Evolutionary conservation across 805 yeast genomes (phyloP), one percentile per base, ranked within the genome.

Genomic region (Lipomyces sp.): DNA sequence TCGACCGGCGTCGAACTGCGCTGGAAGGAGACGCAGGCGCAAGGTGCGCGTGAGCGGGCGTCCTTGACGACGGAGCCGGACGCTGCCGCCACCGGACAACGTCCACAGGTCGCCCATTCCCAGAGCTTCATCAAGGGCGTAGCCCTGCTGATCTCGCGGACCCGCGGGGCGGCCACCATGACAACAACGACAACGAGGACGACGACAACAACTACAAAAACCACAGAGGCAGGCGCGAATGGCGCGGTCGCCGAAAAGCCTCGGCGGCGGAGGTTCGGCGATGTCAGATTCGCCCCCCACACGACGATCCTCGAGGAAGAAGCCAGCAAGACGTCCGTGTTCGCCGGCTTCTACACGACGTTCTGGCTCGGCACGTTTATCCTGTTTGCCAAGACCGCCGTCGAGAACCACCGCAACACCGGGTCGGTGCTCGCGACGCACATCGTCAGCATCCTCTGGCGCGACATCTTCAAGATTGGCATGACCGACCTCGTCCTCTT

Each of bases 261-360:
- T 23, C 71, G 71, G 55, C 66, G 76, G 26, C 80, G 83, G 2
- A 72, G 77, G 47, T 80, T 81, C 61, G 74, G 75, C 3, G 86
- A 82, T 63, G 71, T 79, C 19, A 71, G 71, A 23, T 80, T 81
- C 58, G 58, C 59, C 21, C 62, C 68, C 7, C 62, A 76, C 29
- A 65, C 75, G 3, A 67, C 77, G 6, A 80, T 83, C 16, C 73
- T 83, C 54, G 90, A 83, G 62, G 69, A 74, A 14, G 73, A 70
- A 3, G 63, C 67, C 26, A 67, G 80, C 2, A 70, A 72, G 34
- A 42, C 59, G 34, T 61, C 68, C 14, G 47, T 58, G 47, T 89
- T 86, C 65, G 81, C 78, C 59, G 98, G 98, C 1, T 76, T 93
- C 53, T 91, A 81, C 66, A 83, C 87, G 4, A 75, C 89, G 43